Evolutionary conservation across 345 rosid species (phyloP), one percentile per base, ranked within the genome.

Genomic region (Combretum micranthum): DNA sequence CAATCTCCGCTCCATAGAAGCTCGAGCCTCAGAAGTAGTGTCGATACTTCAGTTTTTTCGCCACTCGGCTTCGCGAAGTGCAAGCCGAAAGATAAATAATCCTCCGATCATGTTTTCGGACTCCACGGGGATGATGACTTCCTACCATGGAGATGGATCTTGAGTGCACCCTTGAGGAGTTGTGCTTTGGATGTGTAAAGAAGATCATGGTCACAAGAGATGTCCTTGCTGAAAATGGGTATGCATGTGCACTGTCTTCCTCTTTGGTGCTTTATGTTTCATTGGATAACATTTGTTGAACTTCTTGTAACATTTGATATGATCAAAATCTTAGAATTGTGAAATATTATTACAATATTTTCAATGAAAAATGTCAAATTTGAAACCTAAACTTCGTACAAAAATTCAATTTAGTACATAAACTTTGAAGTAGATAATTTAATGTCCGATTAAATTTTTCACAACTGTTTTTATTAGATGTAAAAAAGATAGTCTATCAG

Each of bases 101-200:
- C 20, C 67, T 4, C 90, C 80, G 0, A 90, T 91, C 55, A 80
- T 91, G 79, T 91, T 77, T 68, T 87, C 98, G 8, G 82, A 80
- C 64, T 91, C 96, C 0, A 76, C 54, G 0, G 89, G 83, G 49
- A 71, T 63, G 54, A 57, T 85, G 52, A 53, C 90, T 89, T 43
- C 81, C 80, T 0, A 60, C 92, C 4, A 66, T 90, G 0, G 79
- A 81, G 73, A 71, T 72, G 78, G 52, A 63, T 43, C 86, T 91
- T 1, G 73, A 76, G 13, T 91, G 98, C 78, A 79, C 92, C n/a
- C 86, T 91, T 1, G 98, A 91, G 68, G 96, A 88, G 57, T 59
- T 91, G 69, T 86, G 86, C 64, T 79, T 68, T 46, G 98, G 98
- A 23, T 79, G 92, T 75, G 75, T 52, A 26, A 88, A 84, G 80